Conservation (phyloP, 2,329 filamentous ascomycete genomes). For the Samsoniella hepiali region DNA sequence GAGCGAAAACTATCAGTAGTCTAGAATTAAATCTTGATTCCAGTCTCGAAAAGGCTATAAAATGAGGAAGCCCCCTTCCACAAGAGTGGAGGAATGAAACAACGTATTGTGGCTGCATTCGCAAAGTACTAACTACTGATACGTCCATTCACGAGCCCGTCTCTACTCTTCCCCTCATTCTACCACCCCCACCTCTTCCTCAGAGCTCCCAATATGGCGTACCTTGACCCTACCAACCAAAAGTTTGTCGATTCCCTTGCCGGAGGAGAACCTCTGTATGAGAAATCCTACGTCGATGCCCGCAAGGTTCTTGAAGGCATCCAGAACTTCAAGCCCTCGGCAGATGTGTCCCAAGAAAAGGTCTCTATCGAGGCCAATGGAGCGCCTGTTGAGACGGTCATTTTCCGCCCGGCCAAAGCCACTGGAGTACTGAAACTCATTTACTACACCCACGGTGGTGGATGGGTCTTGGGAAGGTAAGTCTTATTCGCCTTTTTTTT, state of each 20-base stretch:
- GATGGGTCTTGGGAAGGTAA: neutral
- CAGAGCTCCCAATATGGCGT: neutral
- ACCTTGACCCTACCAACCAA: neutral
- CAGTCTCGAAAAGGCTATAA: too few relatives aligned
- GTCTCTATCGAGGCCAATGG: neutral
- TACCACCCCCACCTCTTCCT: conserved; percentile 22
- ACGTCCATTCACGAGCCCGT: too few relatives aligned
- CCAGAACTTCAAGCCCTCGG: neutral
- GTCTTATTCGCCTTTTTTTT: too few relatives aligned
- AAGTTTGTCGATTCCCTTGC: conserved; percentile 1
- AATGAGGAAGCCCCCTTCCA: too few relatives aligned
- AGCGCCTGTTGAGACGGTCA: neutral
- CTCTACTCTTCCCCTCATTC: too few relatives aligned
- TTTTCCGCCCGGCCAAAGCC: neutral
- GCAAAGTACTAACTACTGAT: too few relatives aligned
- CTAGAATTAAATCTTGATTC: too few relatives aligned
- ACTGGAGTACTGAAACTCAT: neutral
- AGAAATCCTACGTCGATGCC: neutral
- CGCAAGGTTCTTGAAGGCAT: neutral
- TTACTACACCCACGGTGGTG: neutral
- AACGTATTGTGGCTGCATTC: too few relatives aligned
- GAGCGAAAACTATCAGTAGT: too few relatives aligned
- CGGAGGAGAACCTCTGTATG: neutral
- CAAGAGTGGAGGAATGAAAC: too few relatives aligned
- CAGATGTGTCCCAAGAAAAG: neutral